Percentiles rank a stretch among this genome's conserved stretches.
Evolutionary conservation across 345 rosid genomes (phyloP).

Genomic region (Eucalyptus decipiens): DNA sequence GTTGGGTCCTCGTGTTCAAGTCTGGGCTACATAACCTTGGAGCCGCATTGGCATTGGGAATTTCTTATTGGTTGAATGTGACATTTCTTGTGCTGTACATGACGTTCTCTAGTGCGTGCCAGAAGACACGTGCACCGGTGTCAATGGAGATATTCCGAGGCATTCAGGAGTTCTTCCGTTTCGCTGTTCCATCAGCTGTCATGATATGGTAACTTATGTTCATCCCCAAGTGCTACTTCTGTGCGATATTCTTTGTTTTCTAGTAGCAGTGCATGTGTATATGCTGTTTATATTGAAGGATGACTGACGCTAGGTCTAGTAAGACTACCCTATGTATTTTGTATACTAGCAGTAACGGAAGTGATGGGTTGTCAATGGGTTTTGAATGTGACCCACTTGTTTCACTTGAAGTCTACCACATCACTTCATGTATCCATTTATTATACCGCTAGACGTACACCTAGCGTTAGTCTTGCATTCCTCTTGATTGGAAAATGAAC

Average conservation of each 20-base stretch:
- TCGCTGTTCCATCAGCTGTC: slow-evolving; percentile 32
- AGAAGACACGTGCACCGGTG: slow-evolving; percentile 11
- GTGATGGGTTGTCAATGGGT: neutral
- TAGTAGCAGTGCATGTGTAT: neutral
- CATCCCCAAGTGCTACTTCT: neutral
- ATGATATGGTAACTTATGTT: slow-evolving; percentile 28
- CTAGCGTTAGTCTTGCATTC: neutral
- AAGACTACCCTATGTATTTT: neutral
- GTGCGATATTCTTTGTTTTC: neutral
- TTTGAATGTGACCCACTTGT: neutral
- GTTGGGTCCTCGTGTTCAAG: slow-evolving; percentile 26
- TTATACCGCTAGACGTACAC: neutral
- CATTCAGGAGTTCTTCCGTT: slow-evolving; percentile 18
- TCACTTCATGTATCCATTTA: neutral
- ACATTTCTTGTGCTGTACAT: slow-evolving; percentile 15
- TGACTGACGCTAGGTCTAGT: neutral
- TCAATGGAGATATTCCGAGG: slow-evolving; percentile 14
- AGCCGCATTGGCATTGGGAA: slow-evolving; percentile 23
- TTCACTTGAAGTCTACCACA: neutral
- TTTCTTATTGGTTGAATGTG: slow-evolving; percentile 28
- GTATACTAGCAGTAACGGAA: neutral
- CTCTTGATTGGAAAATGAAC: neutral
- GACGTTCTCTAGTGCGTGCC: slow-evolving; percentile 20
- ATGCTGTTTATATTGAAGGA: neutral
- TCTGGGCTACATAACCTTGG: slow-evolving; percentile 16